These are phyloP conservation scores for Auricularia cornea DNA, from an alignment of 768 basidiomycete genomes.

Conservation along the genomic window DNA sequence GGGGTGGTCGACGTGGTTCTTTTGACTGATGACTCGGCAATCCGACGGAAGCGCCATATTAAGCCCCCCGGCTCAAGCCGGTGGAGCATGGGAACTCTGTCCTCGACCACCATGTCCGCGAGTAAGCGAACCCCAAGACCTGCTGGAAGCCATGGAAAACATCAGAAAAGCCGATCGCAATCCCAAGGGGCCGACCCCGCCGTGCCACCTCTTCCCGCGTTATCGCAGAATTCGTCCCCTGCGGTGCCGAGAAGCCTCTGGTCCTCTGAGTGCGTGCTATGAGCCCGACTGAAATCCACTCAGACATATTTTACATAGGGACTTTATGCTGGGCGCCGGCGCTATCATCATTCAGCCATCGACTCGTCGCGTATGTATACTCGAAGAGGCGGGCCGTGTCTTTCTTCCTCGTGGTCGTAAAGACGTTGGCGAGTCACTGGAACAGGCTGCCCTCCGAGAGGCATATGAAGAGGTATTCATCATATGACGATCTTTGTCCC, in stretches of 20 bases:
- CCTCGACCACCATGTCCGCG: no score
- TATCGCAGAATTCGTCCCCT: conserved; percentile 34
- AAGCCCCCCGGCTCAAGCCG: no score
- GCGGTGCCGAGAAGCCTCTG: conserved; percentile 38
- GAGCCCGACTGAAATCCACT: not conserved
- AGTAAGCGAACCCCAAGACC: no score
- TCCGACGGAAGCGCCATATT: no score
- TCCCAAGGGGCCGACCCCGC: no score
- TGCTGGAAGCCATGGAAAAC: no score
- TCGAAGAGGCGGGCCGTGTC: conserved; percentile 33
- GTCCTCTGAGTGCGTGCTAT: conserved; percentile 12
- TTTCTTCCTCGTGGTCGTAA: conserved; percentile 61
- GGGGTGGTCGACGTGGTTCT: no score
- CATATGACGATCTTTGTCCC: not conserved
- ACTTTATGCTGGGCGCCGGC: conserved; percentile 53
- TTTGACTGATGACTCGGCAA: no score
- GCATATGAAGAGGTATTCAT: conserved; percentile 57
- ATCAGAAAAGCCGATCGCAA: no score
- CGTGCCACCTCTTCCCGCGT: not conserved
- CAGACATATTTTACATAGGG: conserved; percentile 20
- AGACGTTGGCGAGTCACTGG: conserved; percentile 55
- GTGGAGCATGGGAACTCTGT: no score
- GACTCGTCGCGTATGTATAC: conserved; percentile 43
- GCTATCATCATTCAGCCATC: conserved; percentile 58
- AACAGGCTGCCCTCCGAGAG: conserved; percentile 51